Percentiles rank a stretch among this genome's conserved stretches.
These are phyloP conservation scores for Paecilomyces sp. DNA, from an alignment of 2,329 filamentous ascomycete genomes.

Conservation along the genomic window DNA sequence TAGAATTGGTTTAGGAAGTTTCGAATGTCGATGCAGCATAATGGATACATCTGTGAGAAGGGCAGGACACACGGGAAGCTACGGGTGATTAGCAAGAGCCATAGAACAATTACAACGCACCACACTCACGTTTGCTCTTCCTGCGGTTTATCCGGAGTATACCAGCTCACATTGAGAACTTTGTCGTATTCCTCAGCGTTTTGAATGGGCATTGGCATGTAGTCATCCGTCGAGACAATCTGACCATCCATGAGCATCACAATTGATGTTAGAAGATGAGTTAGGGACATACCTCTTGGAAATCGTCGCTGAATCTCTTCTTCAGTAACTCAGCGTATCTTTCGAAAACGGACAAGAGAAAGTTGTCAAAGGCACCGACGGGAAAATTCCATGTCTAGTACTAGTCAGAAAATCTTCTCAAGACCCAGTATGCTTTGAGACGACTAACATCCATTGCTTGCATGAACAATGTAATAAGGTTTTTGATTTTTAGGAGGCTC, in stretches of 20 bases:
- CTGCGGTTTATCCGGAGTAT: slow-evolving; percentile 69
- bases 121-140: slow-evolving; percentile 64
- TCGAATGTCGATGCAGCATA: slow-evolving; percentile 96
- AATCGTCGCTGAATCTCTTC: slow-evolving; percentile 86
- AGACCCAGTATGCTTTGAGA: background rate
- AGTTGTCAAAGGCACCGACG: slow-evolving; percentile 70
- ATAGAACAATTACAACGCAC: slow-evolving; percentile 4
- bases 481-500: slow-evolving; percentile 87
- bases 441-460: slow-evolving; percentile 84
- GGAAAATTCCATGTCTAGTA: slow-evolving; percentile 79
- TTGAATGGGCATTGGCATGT: slow-evolving; percentile 98
- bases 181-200: slow-evolving; percentile 88
- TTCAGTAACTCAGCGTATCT: slow-evolving; percentile 92
- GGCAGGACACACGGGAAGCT: slow-evolving; percentile 93
- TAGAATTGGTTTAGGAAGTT: slow-evolving; percentile 99
- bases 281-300: slow-evolving; percentile 63
- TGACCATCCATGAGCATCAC: slow-evolving; percentile 16
- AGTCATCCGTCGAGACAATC: slow-evolving; percentile 85
- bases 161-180: slow-evolving; percentile 94
- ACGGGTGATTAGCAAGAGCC: slow-evolving; percentile 13
- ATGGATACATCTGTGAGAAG: slow-evolving; percentile 97
- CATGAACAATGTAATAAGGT: slow-evolving; percentile 86
- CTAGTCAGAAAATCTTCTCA: slow-evolving; percentile 4
- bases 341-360: slow-evolving; percentile 82
- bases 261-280: background rate